These are phyloP conservation scores for Saturnispora mendoncae DNA, from an alignment of 805 yeast species.

Conservation along the genomic window DNA sequence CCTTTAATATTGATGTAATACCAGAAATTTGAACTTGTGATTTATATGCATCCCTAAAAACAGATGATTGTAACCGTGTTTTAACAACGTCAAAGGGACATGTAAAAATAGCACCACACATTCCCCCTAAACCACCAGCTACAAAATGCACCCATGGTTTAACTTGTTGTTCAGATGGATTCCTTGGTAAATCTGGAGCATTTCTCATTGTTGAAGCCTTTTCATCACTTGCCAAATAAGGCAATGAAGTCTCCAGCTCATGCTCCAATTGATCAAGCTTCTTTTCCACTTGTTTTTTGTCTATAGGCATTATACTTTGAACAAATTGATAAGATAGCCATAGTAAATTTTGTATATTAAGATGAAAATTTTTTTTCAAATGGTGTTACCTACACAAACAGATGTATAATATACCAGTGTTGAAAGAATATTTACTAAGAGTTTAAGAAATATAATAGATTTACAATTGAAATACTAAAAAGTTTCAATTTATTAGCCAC, in stretches of 20 bases:
- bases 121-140: conserved; percentile 94
- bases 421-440: too few relatives aligned
- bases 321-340: not conserved
- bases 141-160: conserved; percentile 72
- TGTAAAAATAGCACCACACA: conserved; percentile 93
- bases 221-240: conserved; percentile 65
- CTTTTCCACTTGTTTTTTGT: conserved; percentile 6
- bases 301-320: conserved; percentile 2
- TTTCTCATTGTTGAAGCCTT: conserved; percentile 46
- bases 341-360: not conserved
- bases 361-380: conserved; percentile 6
- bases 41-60: conserved; percentile 50
- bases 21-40: conserved; percentile 28
- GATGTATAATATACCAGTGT: too few relatives aligned
- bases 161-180: conserved; percentile 19
- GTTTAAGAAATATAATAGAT: too few relatives aligned
- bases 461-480: too few relatives aligned
- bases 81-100: conserved; percentile 96
- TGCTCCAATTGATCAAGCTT: conserved; percentile 20
- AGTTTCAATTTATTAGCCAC: too few relatives aligned
- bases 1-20: conserved; percentile 23
- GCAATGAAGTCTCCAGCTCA: conserved; percentile 52
- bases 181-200: conserved; percentile 22
- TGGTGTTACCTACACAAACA: too few relatives aligned
- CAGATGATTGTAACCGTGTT: conserved; percentile 88